Conservation (phyloP, 805 yeast species). For the Candida nanaspora region DNA sequence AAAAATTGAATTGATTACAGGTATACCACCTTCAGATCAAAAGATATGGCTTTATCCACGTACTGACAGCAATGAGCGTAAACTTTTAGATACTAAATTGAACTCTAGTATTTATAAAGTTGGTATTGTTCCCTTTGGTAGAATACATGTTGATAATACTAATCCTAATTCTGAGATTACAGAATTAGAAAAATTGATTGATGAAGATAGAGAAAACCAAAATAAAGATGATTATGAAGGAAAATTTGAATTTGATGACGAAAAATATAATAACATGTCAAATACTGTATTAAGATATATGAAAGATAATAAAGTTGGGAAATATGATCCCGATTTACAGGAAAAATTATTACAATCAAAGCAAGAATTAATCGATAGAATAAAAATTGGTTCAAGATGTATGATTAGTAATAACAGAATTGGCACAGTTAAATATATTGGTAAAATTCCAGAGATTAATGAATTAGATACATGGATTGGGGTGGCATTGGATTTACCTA, state of each 20-base stretch:
- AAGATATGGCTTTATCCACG: constrained; percentile 37
- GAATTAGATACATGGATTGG: constrained; percentile 65
- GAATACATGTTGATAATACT: constrained; percentile 53
- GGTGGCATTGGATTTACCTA: constrained; percentile 75
- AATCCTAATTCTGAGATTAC: constrained; percentile 44
- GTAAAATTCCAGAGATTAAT: constrained; percentile 57
- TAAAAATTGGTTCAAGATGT: constrained; percentile 49
- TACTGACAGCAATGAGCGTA: constrained; percentile 29
- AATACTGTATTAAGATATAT: constrained; percentile 79
- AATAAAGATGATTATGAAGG: constrained; percentile 24
- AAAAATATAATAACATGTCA: constrained; percentile 50
- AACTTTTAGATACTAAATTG: constrained; percentile 13
- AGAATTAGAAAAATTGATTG: constrained; percentile 16
- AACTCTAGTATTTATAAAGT: constrained; percentile 6
- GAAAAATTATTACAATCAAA: constrained; percentile 24
- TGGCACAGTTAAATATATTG: constrained; percentile 68
- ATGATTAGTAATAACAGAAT: constrained; percentile 42
- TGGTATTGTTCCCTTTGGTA: constrained; percentile 31
- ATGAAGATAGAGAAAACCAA: constrained; percentile 6
- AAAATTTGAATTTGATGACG: constrained; percentile 45
- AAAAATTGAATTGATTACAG: constrained; percentile 64
- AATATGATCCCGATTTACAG: constrained; percentile 47
- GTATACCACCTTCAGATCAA: constrained; percentile 57
- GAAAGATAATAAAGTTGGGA: constrained; percentile 55
- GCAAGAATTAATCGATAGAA: constrained; percentile 11